Conservation (phyloP, 352 stramenopile species). For the Globisporangium mamillatum region DNA sequence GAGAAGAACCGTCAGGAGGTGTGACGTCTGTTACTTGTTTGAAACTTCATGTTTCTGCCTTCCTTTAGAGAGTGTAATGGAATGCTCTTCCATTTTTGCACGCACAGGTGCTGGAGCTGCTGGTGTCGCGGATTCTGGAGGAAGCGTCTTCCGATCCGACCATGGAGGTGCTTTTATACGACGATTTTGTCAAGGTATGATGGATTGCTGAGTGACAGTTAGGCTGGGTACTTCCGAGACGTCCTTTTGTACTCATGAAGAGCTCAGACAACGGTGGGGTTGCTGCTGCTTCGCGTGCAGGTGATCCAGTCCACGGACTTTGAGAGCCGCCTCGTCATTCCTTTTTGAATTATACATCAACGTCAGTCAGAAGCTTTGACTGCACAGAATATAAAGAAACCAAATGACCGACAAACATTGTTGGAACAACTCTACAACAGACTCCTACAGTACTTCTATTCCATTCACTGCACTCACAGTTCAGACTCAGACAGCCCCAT, state of each 20-base stretch:
- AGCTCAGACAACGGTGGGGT: background rate
- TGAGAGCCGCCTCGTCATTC: conserved; percentile 52
- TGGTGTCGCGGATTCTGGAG: conserved; percentile 46
- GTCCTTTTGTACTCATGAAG: background rate
- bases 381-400: background rate
- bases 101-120: conserved; percentile 33
- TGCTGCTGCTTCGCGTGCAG: conserved; percentile 19
- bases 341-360: conserved; percentile 32
- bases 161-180: conserved; percentile 44
- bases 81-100: too few relatives aligned
- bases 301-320: conserved; percentile 61
- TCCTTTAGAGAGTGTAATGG: too few relatives aligned
- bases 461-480: background rate
- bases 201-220: background rate
- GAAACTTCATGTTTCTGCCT: too few relatives aligned
- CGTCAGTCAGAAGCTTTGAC: background rate
- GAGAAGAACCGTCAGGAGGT: conserved; percentile 32
- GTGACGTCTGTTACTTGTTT: conserved; percentile 7
- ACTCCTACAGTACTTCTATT: background rate
- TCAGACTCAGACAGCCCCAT: background rate
- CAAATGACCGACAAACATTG: background rate
- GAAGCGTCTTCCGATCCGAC: conserved; percentile 49
- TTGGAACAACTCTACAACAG: background rate
- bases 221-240: background rate
- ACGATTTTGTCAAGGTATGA: conserved; percentile 60